Conservation (phyloP, 1,284 basidiomycete genomes). For the Pholiota adiposa region DNA sequence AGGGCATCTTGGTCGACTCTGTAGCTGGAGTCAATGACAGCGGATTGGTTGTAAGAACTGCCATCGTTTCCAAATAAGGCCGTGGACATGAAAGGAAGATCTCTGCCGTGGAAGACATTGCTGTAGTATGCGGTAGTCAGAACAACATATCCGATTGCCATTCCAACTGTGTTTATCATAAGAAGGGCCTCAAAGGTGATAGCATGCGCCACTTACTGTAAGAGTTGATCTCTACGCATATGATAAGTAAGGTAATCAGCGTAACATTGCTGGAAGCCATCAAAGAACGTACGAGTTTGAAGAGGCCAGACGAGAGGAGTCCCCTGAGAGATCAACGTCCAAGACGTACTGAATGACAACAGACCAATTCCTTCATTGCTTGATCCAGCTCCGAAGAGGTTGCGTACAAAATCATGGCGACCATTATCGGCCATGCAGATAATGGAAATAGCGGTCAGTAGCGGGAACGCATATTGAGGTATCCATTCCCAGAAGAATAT, state of each 20-base stretch:
- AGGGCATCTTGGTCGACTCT: constrained; percentile 58
- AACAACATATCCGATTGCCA: constrained; percentile 51
- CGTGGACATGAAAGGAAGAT: constrained; percentile 57
- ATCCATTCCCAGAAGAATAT: constrained; percentile 62
- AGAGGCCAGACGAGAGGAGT: constrained; percentile 57
- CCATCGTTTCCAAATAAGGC: constrained; percentile 63
- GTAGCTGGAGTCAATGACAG: constrained; percentile 55
- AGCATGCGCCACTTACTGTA: constrained; percentile 12
- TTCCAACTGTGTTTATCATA: constrained; percentile 42
- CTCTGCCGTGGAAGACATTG: constrained; percentile 51
- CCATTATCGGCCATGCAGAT: constrained; percentile 58
- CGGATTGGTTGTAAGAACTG: constrained; percentile 55
- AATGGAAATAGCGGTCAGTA: constrained; percentile 57
- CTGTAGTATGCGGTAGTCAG: constrained; percentile 52
- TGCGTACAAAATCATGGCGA: constrained; percentile 55
- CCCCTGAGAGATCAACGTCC: constrained; percentile 60
- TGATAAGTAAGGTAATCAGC: neutral
- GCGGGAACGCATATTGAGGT: constrained; percentile 64
- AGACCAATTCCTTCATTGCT: constrained; percentile 69
- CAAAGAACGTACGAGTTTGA: constrained; percentile 45
- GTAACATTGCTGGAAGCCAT: neutral
- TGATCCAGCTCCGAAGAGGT: constrained; percentile 63
- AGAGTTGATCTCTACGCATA: constrained; percentile 20
- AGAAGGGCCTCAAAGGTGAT: constrained; percentile 1
- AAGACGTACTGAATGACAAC: constrained; percentile 59